phyloP scores from a whole-genome alignment of 2,329 filamentous ascomycete genomes.

The Penicillium sp. region DNA sequence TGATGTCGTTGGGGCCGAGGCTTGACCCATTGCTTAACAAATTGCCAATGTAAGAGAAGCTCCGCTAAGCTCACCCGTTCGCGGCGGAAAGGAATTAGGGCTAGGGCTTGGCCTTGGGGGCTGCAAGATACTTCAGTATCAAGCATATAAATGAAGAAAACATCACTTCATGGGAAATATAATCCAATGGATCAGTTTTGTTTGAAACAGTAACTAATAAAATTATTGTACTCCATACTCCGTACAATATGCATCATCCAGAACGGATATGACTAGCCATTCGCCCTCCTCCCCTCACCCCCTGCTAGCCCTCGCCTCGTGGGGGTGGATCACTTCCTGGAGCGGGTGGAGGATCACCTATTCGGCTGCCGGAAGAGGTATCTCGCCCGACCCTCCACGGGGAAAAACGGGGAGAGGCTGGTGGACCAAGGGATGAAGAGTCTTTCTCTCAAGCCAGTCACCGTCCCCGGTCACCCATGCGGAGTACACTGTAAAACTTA shows the following conservation, averaged over 20 bases:
- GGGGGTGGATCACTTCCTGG: constrained; percentile 5
- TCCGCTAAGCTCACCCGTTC: constrained; percentile 2
- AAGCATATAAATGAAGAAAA: not conserved
- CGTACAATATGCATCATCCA: too few relatives aligned
- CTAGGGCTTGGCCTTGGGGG: not conserved
- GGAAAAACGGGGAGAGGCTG: constrained; percentile 1
- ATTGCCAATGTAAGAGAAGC: not conserved
- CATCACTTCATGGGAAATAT: too few relatives aligned
- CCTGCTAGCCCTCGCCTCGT: constrained; percentile 1
- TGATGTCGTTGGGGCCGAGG: not conserved
- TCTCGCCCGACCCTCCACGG: constrained; percentile 6
- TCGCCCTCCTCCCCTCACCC: not conserved
- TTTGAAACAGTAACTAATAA: too few relatives aligned
- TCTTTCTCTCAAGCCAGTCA: not conserved
- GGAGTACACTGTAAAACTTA: not conserved
- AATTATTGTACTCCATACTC: too few relatives aligned
- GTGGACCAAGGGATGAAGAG: not conserved
- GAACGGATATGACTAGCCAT: too few relatives aligned
- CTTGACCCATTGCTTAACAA: not conserved
- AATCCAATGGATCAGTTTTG: too few relatives aligned
- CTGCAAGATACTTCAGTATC: not conserved
- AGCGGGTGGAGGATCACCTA: constrained; percentile 5
- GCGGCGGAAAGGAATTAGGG: not conserved
- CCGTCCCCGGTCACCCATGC: not conserved
- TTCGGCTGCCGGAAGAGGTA: constrained; percentile 2